phyloP scores from a whole-genome alignment of 768 basidiomycete genomes.

The Mycena rosella region DNA sequence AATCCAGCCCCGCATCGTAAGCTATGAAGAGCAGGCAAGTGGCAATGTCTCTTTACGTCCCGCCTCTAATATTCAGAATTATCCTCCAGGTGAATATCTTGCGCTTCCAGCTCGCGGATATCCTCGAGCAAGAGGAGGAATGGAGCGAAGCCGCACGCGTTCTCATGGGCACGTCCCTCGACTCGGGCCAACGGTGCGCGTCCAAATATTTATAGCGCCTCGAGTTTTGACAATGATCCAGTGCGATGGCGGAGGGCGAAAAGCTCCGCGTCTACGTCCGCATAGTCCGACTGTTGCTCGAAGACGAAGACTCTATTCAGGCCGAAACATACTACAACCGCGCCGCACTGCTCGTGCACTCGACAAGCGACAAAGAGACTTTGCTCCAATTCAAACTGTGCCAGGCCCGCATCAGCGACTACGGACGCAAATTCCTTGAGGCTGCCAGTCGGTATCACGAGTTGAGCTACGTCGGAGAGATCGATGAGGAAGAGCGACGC shows the following conservation, averaged over 20 bases:
- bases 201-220: slow-evolving; percentile 28
- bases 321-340: slow-evolving; percentile 99
- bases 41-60: not conserved
- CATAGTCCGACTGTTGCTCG: slow-evolving; percentile 92
- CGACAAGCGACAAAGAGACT: slow-evolving; percentile 82
- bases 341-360: slow-evolving; percentile 90
- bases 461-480: slow-evolving; percentile 89
- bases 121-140: slow-evolving; percentile 90
- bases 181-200: slow-evolving; percentile 86
- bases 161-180: slow-evolving; percentile 92
- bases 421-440: slow-evolving; percentile 91
- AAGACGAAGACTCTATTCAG: slow-evolving; percentile 96
- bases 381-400: slow-evolving; percentile 90
- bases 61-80: slow-evolving; percentile 10
- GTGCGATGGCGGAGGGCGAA: slow-evolving; percentile 81
- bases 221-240: slow-evolving; percentile 42
- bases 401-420: slow-evolving; percentile 96
- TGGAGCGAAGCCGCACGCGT: slow-evolving; percentile 95
- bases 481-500: slow-evolving; percentile 93
- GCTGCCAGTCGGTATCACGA: slow-evolving; percentile 96
- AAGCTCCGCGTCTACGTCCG: slow-evolving; percentile 93
- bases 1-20: slow-evolving; percentile 84
- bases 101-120: slow-evolving; percentile 90
- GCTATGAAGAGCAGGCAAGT: slow-evolving; percentile 95
- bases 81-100: slow-evolving; percentile 80